Base-by-base conservation (phyloP, 495 filamentous ascomycete species). In the Venustampulla echinocandica region DNA sequence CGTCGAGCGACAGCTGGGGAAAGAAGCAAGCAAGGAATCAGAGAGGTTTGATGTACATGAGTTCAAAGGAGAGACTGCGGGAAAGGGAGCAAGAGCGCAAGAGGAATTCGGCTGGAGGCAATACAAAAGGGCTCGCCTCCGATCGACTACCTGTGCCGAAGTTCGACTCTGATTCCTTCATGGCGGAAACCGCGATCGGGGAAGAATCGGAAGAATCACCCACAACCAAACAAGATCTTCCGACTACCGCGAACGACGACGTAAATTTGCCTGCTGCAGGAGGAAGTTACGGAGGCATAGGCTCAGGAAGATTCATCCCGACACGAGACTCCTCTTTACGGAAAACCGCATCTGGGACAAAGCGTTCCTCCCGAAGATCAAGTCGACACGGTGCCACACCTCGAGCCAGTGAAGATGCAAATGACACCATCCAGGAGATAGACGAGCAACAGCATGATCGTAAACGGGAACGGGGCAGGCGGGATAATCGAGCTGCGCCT, bases 281-380 rank as follows among this genome's bases (percentile, higher is more conserved):
- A 30, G 56, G 51, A 22, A 67, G 61, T 20, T 70, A 65, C 1
- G 68, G 69, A 17, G 54, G 56, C 10, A 52, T 64, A 34, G 64
- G 69, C 44, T 71, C 66, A 42, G 69, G 70, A 6, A 73, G 61
- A 50, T 62, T 73, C 9, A 84, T 87, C 38, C 83, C 83, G 4
- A 68, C 73, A 3, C 69, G 82, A 44, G 81, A 85, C 39, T 86
- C 82, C 1, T 85, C 81, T 5, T 57, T 86, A 30, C 68, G 81
- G 32, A 82, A 83, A 50, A 71, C 68, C 1, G 50, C 57, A 10
- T 22, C 47, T 10, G 14, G 46, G 13, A 55, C 50, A 46, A 60
- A 52, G 24, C 48, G 46, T 18, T 44, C 42, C 19, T 56, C 47
- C 13, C 46, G 51, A 11, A 41, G 46, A 40, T 54, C 48, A 17